These are phyloP conservation scores for Candida tunisiensis DNA, from an alignment of 1,139 yeast species.

Conservation along the genomic window DNA sequence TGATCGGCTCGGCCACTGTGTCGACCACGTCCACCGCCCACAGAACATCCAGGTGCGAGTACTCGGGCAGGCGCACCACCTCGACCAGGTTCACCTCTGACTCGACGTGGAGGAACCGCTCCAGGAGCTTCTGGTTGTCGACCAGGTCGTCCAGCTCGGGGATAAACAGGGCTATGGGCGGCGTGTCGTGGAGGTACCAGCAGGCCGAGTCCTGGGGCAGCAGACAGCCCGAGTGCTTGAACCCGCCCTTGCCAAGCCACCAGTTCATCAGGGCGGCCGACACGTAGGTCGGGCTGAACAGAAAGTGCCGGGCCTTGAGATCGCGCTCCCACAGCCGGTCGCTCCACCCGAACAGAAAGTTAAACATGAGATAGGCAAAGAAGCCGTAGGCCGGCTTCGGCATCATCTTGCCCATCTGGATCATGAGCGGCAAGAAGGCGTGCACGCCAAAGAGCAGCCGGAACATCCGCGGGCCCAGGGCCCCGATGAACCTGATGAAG, in stretches of 20 bases:
- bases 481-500: conserved; percentile 41
- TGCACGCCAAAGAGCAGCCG: conserved; percentile 33
- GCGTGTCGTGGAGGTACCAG: conserved; percentile 40
- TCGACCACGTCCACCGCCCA: conserved; percentile 74
- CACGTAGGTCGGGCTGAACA: conserved; percentile 76
- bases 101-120: conserved; percentile 27
- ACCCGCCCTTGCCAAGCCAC: conserved; percentile 55
- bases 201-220: conserved; percentile 25
- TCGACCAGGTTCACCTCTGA: conserved; percentile 21
- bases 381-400: conserved; percentile 36
- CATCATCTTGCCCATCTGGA: conserved; percentile 22
- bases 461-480: conserved; percentile 13
- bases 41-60: conserved; percentile 79
- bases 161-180: conserved; percentile 43
- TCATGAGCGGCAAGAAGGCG: conserved; percentile 11
- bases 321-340: conserved; percentile 60
- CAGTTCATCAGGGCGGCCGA: conserved; percentile 73
- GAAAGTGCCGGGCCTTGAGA: conserved; percentile 53
- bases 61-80: conserved; percentile 22
- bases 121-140: conserved; percentile 42
- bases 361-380: conserved; percentile 63
- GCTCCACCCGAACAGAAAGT: conserved; percentile 74
- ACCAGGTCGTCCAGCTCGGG: conserved; percentile 54
- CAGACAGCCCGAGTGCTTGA: conserved; percentile 30
- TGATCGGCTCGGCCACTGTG: conserved; percentile 28